Conservation (phyloP, 164 flowering plant genomes). For the Vitis vinifera region ASM3070453v1 NC_081819.1:22944001-22944500, state of each 20-base stretch:
- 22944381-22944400: constrained; percentile 45
- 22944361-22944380: constrained; percentile 82
- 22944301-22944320: no score
- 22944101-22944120: constrained; percentile 52
- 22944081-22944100: constrained; percentile 26
- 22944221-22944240: constrained; percentile 38
- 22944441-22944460: constrained; percentile 18
- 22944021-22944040: no score
- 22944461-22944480: constrained; percentile 24
- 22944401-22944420: constrained; percentile 30
- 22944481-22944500: constrained; percentile 44
- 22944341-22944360: constrained; percentile 34
- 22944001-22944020: constrained; percentile 52
- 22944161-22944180: constrained; percentile 21
- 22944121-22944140: constrained; percentile 38
- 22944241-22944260: constrained; percentile 27
- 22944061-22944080: no score
- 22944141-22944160: constrained; percentile 48
- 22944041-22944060: no score
- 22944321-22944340: no score
- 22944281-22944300: constrained; percentile 46
- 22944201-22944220: constrained; percentile 59
- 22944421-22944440: constrained; percentile 38
- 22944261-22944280: constrained; percentile 64
- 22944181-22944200: constrained; percentile 80